Base-by-base conservation (phyloP, 441 rosid species). In the Euphorbia celastroides region DNA sequence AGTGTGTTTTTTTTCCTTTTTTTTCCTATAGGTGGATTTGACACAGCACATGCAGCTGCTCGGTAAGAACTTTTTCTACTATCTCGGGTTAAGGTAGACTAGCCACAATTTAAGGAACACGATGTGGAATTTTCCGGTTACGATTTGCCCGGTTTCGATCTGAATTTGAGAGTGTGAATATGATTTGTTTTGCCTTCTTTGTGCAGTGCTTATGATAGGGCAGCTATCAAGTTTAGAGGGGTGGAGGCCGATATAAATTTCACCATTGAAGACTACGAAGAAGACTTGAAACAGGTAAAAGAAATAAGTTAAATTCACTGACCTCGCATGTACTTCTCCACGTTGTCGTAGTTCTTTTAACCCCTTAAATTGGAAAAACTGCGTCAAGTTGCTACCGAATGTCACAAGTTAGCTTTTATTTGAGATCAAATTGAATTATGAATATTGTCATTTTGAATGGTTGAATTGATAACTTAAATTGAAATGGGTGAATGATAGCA, bases 1-100 rank as follows among this genome's bases (percentile, higher is more conserved):
- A n/a, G n/a, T n/a, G n/a, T n/a, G 17, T 44, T 44, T 44, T 44
- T 44, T 48, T 48, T 19, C 20, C 57, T 38, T 4, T 3, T 38
- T 9, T 9, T 38, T 38, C 44, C 44, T 72, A 62, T 75, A 94
- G 99, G 99, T 84, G 99, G 99, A 81, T 94, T 94, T 73, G 99
- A 94, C 96, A 92, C 99, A 55, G 99, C 99, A 81, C 98, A 87
- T 83, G 94, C 96, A 76, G 98, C 99, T 76, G 99, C 99, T 57
- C 88, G 97, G 96, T 92, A 62, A 85, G 80, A 0, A 6, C 5
- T 55, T 26, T 56, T 55, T 8, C 22, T n/a, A n/a, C n/a, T n/a
- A n/a, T n/a, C n/a, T n/a, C n/a, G n/a, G n/a, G n/a, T n/a, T n/a
- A n/a, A n/a, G n/a, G n/a, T n/a, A n/a, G n/a, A n/a, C n/a, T n/a